A percentile compares a stretch with the other conserved stretches of the same genome.
Evolutionary conservation across 352 stramenopile genomes (phyloP).

Genomic region (Globisporangium camurandrum): DNA sequence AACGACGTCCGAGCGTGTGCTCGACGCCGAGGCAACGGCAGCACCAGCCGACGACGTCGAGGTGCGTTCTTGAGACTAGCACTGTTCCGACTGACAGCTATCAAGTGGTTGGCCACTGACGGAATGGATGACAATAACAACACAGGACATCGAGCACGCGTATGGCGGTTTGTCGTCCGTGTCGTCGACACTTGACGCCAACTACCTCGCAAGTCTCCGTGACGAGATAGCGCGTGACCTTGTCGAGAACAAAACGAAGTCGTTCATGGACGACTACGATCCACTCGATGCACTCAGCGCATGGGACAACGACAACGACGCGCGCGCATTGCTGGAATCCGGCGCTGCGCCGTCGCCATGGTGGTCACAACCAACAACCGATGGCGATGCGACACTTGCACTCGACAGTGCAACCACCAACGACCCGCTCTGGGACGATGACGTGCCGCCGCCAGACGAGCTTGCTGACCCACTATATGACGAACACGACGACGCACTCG

Average conservation of each 20-base stretch:
- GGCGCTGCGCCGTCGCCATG: constrained; percentile 33
- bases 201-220: constrained; percentile 35
- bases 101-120: no score
- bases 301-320: constrained; percentile 31
- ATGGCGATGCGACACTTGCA: constrained; percentile 14
- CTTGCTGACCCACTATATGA: constrained; percentile 13
- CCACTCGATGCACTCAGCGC: constrained; percentile 14
- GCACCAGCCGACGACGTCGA: constrained; percentile 28
- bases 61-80: constrained; percentile 11
- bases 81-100: background rate
- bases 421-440: constrained; percentile 13
- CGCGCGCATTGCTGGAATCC: constrained; percentile 34
- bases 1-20: background rate
- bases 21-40: constrained; percentile 1
- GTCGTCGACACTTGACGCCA: constrained; percentile 19
- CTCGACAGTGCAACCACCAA: no score
- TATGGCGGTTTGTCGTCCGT: constrained; percentile 53
- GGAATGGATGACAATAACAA: background rate
- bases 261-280: constrained; percentile 40
- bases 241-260: constrained; percentile 31
- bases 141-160: constrained; percentile 53
- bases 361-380: constrained; percentile 27
- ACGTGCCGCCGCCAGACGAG: constrained; percentile 36
- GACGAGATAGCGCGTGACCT: constrained; percentile 50
- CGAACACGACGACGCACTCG: constrained; percentile 23